A percentile compares a stretch with the other conserved stretches of the same genome.
phyloP scores from a whole-genome alignment of 768 basidiomycete species.

The Lactarius akahatsu region DNA sequence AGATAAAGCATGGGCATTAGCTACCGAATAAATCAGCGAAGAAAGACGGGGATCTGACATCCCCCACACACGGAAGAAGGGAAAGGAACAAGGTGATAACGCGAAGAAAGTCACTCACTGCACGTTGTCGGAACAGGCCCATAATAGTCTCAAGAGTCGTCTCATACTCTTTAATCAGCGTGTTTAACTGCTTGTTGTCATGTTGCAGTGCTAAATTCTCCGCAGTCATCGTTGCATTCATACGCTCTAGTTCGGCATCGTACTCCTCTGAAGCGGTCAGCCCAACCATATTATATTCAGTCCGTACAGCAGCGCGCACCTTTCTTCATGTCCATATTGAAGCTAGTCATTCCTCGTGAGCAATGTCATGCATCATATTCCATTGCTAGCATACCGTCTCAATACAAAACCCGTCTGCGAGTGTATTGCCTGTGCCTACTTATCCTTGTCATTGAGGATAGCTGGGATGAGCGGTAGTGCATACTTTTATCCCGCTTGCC shows the following conservation, averaged over 20 bases:
- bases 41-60: background rate
- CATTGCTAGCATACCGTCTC: slow-evolving; percentile 53
- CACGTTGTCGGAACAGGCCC: slow-evolving; percentile 85
- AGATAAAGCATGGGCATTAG: slow-evolving; percentile 5
- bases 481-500: slow-evolving; percentile 77
- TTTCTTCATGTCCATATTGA: slow-evolving; percentile 85
- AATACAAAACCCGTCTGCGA: slow-evolving; percentile 91
- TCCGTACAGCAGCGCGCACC: slow-evolving; percentile 44
- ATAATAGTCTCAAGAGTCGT: slow-evolving; percentile 94
- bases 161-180: slow-evolving; percentile 94
- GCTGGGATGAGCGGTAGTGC: slow-evolving; percentile 26
- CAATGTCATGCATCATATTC: slow-evolving; percentile 1
- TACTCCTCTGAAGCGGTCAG: slow-evolving; percentile 67
- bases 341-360: slow-evolving; percentile 44
- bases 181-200: slow-evolving; percentile 94
- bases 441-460: background rate
- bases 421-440: slow-evolving; percentile 82
- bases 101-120: slow-evolving; percentile 55
- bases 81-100: background rate
- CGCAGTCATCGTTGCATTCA: slow-evolving; percentile 72
- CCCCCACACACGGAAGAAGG: background rate
- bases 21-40: background rate
- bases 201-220: slow-evolving; percentile 87
- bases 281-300: slow-evolving; percentile 1
- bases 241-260: slow-evolving; percentile 82